phyloP scores from a whole-genome alignment of 2,329 filamentous ascomycete species.

The Penicillium sp. region DNA sequence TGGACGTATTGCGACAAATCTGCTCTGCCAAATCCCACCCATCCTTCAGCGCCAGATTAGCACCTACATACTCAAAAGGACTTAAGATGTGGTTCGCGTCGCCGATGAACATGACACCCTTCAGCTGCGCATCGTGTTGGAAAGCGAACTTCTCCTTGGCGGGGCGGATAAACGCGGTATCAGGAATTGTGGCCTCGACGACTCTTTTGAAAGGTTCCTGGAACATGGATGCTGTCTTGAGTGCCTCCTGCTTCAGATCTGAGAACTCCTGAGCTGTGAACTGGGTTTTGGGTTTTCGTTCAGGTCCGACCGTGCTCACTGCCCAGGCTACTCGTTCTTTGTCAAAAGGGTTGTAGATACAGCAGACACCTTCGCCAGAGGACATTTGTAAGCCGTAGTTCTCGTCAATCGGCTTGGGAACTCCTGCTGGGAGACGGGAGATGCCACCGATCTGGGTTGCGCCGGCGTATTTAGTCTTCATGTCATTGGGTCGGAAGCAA shows the following conservation, averaged over 20 bases:
- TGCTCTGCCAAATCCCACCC: not conserved
- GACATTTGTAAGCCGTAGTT: not conserved
- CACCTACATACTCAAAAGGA: not conserved
- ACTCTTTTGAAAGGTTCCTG: not conserved
- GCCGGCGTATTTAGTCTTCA: not conserved
- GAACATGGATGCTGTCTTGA: not conserved
- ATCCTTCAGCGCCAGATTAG: not conserved
- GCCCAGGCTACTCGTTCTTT: not conserved
- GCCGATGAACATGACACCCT: not conserved
- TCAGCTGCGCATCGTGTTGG: not conserved
- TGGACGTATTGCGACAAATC: not conserved
- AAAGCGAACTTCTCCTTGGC: not conserved
- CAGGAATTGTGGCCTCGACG: not conserved
- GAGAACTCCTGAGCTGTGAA: not conserved
- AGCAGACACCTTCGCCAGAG: not conserved
- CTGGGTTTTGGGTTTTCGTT: not conserved
- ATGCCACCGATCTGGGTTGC: not conserved
- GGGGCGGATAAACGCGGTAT: not conserved
- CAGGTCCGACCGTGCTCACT: not conserved
- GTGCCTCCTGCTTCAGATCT: not conserved
- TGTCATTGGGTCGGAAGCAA: not conserved
- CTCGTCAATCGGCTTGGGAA: not conserved
- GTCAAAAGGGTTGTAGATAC: not conserved
- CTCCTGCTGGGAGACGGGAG: not conserved
- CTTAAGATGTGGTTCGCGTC: not conserved